These are phyloP conservation scores for Solanum boliviense DNA, from an alignment of 257 asterid genomes.

Conservation along the genomic window DNA sequence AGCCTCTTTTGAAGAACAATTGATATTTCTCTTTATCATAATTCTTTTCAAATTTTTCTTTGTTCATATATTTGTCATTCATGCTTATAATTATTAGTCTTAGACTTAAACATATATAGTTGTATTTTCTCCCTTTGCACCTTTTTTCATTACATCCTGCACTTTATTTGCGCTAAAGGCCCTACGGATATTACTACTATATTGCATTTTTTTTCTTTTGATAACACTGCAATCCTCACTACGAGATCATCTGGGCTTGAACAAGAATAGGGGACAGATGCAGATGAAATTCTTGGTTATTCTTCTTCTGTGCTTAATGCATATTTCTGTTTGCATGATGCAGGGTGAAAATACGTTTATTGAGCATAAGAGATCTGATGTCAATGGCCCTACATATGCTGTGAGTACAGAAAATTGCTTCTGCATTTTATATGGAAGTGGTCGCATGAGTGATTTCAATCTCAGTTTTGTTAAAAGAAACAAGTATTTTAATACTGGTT, in stretches of 20 bases:
- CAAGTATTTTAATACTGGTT: neutral
- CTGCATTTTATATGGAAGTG: neutral
- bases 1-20: neutral
- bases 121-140: neutral
- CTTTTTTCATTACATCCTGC: neutral
- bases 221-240: neutral
- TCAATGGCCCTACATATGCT: slow-evolving; percentile 65
- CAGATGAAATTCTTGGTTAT: neutral
- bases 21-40: neutral
- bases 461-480: neutral
- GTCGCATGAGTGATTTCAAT: neutral
- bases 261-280: neutral
- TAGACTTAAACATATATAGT: neutral
- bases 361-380: slow-evolving; percentile 32
- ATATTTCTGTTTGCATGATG: slow-evolving; percentile 7
- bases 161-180: neutral
- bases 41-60: neutral
- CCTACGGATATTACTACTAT: neutral
- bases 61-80: neutral
- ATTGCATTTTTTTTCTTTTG: neutral
- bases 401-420: slow-evolving; percentile 38
- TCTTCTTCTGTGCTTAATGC: neutral
- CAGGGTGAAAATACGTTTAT: slow-evolving; percentile 38
- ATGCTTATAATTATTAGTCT: neutral
- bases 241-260: neutral